These are phyloP conservation scores for Clitocybe nebularis DNA, from an alignment of 1,284 basidiomycete genomes.

Conservation along the genomic window DNA sequence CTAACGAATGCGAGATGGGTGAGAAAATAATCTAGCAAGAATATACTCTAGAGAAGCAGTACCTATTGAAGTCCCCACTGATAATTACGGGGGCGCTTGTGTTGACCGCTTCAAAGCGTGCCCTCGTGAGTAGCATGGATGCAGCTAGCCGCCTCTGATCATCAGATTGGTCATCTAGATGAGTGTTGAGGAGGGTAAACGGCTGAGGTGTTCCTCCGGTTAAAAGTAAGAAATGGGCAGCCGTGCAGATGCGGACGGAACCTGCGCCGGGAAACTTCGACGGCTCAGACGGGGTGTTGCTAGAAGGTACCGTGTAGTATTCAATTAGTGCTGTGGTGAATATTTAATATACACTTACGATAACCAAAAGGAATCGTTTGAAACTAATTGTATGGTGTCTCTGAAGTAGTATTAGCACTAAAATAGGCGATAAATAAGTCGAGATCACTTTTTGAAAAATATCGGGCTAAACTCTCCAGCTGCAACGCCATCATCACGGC, in stretches of 20 bases:
- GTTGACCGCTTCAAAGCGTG: conserved; percentile 41
- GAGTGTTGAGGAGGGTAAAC: conserved; percentile 48
- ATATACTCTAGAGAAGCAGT: background rate
- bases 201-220: conserved; percentile 12
- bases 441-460: conserved; percentile 50
- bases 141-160: conserved; percentile 46
- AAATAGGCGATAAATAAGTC: background rate
- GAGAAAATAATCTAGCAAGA: background rate
- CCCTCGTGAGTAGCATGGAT: conserved; percentile 46
- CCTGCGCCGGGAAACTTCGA: conserved; percentile 55
- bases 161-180: conserved; percentile 55
- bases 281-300: conserved; percentile 44
- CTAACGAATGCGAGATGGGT: conserved; percentile 16
- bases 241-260: conserved; percentile 48
- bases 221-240: conserved; percentile 32
- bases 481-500: conserved; percentile 54
- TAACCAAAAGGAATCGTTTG: conserved; percentile 53
- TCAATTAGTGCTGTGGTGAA: background rate
- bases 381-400: no score
- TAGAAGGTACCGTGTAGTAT: conserved; percentile 14
- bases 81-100: conserved; percentile 41
- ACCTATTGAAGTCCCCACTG: conserved; percentile 56
- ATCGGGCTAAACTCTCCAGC: conserved; percentile 64
- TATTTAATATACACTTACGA: conserved; percentile 41
- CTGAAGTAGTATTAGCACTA: conserved; percentile 38